A percentile compares a stretch with the other conserved stretches of the same genome.
phyloP scores from a whole-genome alignment of 768 basidiomycete species.

The Pisolithus tinctorius region DNA sequence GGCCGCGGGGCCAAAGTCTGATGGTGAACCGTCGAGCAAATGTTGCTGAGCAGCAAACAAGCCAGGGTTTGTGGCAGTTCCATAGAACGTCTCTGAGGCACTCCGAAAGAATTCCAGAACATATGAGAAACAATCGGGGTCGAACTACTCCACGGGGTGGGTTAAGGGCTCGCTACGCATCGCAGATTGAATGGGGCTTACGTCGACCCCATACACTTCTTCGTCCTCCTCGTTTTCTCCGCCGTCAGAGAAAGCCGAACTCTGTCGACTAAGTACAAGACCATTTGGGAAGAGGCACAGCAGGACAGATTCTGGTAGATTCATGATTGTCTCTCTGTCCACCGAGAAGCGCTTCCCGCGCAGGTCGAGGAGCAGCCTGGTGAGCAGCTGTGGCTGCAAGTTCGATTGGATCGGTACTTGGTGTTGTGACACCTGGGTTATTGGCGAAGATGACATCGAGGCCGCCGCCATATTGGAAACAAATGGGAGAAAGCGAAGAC shows the following conservation, averaged over 20 bases:
- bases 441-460: conserved; percentile 45
- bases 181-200: conserved; percentile 40
- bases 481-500: conserved; percentile 9
- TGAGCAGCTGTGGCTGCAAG: conserved; percentile 81
- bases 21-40: conserved; percentile 56
- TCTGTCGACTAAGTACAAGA: conserved; percentile 85
- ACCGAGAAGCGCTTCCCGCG: conserved; percentile 89
- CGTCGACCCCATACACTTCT: conserved; percentile 94
- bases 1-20: conserved; percentile 54
- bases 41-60: conserved; percentile 75
- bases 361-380: conserved; percentile 85
- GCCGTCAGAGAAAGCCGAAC: conserved; percentile 64
- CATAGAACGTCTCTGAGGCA: conserved; percentile 90
- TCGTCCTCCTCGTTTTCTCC: conserved; percentile 76
- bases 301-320: conserved; percentile 93
- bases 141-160: conserved; percentile 56
- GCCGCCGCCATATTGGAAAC: conserved; percentile 31
- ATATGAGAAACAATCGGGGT: conserved; percentile 93
- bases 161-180: neutral
- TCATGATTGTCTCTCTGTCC: conserved; percentile 97
- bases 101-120: conserved; percentile 88
- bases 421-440: conserved; percentile 49
- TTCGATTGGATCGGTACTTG: conserved; percentile 55
- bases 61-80: conserved; percentile 64
- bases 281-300: conserved; percentile 97